Conservation (phyloP, 257 asterid genomes). For the Lithospermum erythrorhizon region DNA sequence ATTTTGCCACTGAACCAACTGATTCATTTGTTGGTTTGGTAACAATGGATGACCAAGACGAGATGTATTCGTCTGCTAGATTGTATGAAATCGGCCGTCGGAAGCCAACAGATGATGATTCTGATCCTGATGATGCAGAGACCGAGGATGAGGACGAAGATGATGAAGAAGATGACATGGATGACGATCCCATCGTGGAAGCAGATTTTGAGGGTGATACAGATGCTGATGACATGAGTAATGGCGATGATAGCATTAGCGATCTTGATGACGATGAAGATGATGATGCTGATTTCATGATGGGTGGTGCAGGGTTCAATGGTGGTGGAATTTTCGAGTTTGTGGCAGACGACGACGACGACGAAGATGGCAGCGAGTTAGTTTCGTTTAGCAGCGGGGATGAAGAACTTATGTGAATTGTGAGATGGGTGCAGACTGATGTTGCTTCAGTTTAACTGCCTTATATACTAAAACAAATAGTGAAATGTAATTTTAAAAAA, state of each 20-base stretch:
- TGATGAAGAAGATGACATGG: constrained; percentile 17
- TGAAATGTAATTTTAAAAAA: background rate
- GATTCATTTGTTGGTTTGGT: constrained; percentile 90
- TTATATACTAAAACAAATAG: no score
- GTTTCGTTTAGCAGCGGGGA: constrained; percentile 61
- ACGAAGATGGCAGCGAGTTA: constrained; percentile 52
- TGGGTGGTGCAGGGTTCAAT: constrained; percentile 52
- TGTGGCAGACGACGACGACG: constrained; percentile 62
- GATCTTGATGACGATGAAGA: constrained; percentile 69
- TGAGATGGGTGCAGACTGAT: background rate
- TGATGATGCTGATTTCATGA: constrained; percentile 50
- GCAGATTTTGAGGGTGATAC: constrained; percentile 59
- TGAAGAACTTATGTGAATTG: constrained; percentile 31
- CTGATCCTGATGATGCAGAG: constrained; percentile 97
- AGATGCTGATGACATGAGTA: constrained; percentile 69
- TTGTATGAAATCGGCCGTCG: constrained; percentile 88
- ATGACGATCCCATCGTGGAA: constrained; percentile 53
- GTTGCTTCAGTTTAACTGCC: no score
- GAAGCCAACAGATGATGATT: constrained; percentile 86
- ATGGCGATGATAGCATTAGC: constrained; percentile 35
- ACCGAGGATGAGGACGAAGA: constrained; percentile 73
- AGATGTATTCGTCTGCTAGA: constrained; percentile 93
- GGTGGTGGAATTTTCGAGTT: constrained; percentile 63
- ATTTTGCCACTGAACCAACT: constrained; percentile 85
- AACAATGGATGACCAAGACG: constrained; percentile 90